These are phyloP conservation scores for Hypericum perforatum DNA, from an alignment of 345 rosid genomes.

Conservation along the genomic window DNA sequence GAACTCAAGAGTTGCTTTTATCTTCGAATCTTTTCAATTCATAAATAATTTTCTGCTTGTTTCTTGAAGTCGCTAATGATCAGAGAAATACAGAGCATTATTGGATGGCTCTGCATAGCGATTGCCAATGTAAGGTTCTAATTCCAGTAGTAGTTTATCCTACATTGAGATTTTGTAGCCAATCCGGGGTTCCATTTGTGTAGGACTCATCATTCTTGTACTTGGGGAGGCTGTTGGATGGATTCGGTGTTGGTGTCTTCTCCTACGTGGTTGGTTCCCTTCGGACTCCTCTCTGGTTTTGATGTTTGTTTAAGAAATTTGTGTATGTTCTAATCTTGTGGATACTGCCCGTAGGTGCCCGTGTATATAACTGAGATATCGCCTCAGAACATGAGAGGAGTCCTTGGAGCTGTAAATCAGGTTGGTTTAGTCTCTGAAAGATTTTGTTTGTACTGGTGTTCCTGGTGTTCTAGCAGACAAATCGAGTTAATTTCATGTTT, in stretches of 20 bases:
- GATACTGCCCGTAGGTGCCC: not conserved
- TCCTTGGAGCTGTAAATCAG: conserved; percentile 8
- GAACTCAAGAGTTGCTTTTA: too few relatives aligned
- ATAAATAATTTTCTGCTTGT: not conserved
- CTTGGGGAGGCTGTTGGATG: conserved; percentile 10
- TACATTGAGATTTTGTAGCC: not conserved
- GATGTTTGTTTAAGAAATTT: too few relatives aligned
- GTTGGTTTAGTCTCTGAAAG: not conserved
- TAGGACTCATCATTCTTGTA: conserved; percentile 4
- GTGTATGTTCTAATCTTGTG: too few relatives aligned
- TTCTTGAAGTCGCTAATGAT: conserved; percentile 6
- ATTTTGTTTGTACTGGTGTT: not conserved
- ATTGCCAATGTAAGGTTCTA: conserved; percentile 5
- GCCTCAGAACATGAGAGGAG: conserved; percentile 10
- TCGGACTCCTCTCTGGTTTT: too few relatives aligned
- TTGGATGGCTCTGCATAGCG: conserved; percentile 10
- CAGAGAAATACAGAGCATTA: conserved; percentile 1
- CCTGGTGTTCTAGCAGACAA: too few relatives aligned
- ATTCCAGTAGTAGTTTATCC: not conserved
- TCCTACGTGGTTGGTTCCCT: conserved; percentile 1
- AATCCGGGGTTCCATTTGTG: not conserved
- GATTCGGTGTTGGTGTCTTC: conserved; percentile 5
- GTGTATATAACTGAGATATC: conserved; percentile 9
- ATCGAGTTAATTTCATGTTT: not conserved
- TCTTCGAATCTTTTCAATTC: not conserved